Base-by-base conservation (phyloP, 2,329 filamentous ascomycete genomes). In the Fusarium sambucinum region DNA sequence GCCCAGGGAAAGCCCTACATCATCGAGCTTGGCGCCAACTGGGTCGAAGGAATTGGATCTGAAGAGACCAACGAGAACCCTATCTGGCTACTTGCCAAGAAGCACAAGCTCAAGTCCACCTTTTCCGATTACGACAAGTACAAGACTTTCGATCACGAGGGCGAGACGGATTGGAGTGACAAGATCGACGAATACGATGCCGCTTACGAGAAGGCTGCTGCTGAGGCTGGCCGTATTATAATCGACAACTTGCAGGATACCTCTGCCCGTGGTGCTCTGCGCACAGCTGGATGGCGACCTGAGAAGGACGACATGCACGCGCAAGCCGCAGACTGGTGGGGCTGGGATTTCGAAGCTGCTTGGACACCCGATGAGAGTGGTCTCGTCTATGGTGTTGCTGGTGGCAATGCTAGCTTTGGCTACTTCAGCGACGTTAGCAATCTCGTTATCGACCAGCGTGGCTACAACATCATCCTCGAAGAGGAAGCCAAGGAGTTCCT, bases 21-120 rank as follows among this genome's bases (percentile, higher is more conserved):
- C 0, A 80, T 92, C 12, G 90, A 92, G 74, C 78, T 90, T 1
- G 90, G 90, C 4, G 89, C 90, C 9, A 92, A 92, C 65, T 92
- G 90, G 90, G 75, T 83, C 0, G 74, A 78, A 7, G 70, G 63
- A 1, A 55, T 67, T 10, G 59, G 57, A n/a, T 64, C 67, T 32
- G 13, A 51, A 4, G 60, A 75, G 0, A 74, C 74, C 6, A 68
- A 70, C 33, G 84, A 88, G 47, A 89, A 91, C 50, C 89, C 89
- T 0, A 85, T 91, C 45, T 90, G 87, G 87, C 84, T 82, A 0
- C 75, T 89, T 73, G 84, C 85, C 1, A 84, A 90, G 75, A 89
- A 90, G 71, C 83, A 88, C 68, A 78, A 83, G 1, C 66, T 91
- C 11, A 78, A 79, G 3, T 90, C 85, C 50, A 83, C 81, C 0